phyloP scores from a whole-genome alignment of 2,329 filamentous ascomycete genomes.

The Coniochaeta ligniaria region DNA sequence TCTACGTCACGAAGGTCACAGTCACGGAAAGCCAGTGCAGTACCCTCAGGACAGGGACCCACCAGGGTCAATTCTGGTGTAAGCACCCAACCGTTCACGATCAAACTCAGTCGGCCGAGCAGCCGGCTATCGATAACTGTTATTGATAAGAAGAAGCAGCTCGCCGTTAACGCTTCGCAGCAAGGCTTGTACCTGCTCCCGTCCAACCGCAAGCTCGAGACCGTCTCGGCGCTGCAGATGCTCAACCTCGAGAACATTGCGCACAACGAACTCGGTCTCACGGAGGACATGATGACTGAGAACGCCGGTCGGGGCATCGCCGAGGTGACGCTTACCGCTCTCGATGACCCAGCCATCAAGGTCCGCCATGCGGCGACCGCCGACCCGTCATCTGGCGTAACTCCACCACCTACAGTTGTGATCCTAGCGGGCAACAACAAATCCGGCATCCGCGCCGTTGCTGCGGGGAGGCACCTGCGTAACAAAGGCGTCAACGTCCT shows the following conservation, averaged over 20 bases:
- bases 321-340: constrained; percentile 66
- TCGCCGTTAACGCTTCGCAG: constrained; percentile 11
- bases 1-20: constrained; percentile 42
- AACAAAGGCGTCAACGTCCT: constrained; percentile 77
- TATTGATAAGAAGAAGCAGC: constrained; percentile 29
- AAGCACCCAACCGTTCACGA: constrained; percentile 19
- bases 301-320: constrained; percentile 86
- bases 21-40: constrained; percentile 48
- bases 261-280: constrained; percentile 77
- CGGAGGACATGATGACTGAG: constrained; percentile 85
- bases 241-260: constrained; percentile 89
- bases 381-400: constrained; percentile 14
- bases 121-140: constrained; percentile 19
- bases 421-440: constrained; percentile 95
- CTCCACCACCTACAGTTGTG: constrained; percentile 41
- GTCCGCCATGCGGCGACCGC: constrained; percentile 38
- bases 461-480: constrained; percentile 78
- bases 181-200: constrained; percentile 45
- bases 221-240: constrained; percentile 73
- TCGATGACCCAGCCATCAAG: constrained; percentile 55
- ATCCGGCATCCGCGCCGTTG: constrained; percentile 75
- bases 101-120: constrained; percentile 16
- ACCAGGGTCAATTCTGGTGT: constrained; percentile 42
- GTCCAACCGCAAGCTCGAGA: constrained; percentile 51
- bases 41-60: constrained; percentile 29